Percentiles rank a stretch among this genome's conserved stretches.
Conservation (phyloP, 768 basidiomycete genomes). For the Collybiopsis confluens region DNA sequence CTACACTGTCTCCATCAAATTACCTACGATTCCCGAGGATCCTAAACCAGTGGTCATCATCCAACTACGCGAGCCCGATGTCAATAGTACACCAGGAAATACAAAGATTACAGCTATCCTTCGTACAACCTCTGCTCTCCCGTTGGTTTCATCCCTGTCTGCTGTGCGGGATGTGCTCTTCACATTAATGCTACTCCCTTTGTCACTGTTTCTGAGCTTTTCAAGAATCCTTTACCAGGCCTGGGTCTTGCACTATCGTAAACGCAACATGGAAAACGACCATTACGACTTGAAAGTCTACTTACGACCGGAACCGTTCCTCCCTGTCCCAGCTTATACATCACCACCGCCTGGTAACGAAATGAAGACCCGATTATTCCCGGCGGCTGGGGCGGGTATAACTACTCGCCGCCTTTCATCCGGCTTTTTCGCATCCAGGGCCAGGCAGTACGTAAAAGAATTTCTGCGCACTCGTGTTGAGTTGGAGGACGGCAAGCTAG, state of each 20-base stretch:
- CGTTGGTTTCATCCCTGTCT: conserved; percentile 29
- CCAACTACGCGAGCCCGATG: conserved; percentile 25
- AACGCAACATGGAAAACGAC: conserved; percentile 19
- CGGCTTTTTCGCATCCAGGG: neutral
- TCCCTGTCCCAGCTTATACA: neutral
- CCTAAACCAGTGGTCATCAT: conserved; percentile 37
- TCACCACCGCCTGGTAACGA: neutral
- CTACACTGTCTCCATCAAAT: conserved; percentile 53
- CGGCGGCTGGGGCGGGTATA: neutral
- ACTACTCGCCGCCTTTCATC: neutral
- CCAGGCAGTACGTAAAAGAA: neutral
- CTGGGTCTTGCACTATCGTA: conserved; percentile 54
- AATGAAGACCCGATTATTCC: neutral
- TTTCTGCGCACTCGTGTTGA: neutral
- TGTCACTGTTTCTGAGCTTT: conserved; percentile 50
- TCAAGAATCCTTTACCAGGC: conserved; percentile 63
- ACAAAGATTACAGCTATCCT: conserved; percentile 55
- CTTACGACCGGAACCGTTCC: conserved; percentile 53
- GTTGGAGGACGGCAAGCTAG: neutral
- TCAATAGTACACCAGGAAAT: conserved; percentile 16
- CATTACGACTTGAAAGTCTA: conserved; percentile 42
- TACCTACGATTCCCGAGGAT: conserved; percentile 29
- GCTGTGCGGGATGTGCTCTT: conserved; percentile 25
- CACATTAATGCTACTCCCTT: conserved; percentile 39
- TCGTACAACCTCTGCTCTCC: conserved; percentile 29